Evolutionary conservation across 306 rosid genomes (phyloP).

Genomic region (Astragalus glycyphyllos): DNA sequence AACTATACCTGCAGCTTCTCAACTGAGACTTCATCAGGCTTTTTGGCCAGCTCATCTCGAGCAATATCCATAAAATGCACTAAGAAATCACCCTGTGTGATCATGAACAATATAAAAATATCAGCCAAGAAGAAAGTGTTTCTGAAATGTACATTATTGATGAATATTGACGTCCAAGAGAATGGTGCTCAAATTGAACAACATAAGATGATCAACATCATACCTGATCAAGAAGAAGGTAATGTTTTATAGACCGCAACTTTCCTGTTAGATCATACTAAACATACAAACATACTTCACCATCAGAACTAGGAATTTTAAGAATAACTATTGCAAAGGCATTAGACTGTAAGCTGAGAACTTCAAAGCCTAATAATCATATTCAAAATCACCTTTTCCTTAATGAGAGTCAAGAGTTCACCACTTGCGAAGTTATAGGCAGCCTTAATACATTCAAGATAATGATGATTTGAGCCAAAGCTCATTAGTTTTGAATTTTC

Average conservation of each 20-base stretch:
- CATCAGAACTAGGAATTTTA: constrained; percentile 42
- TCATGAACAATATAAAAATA: constrained; percentile 29
- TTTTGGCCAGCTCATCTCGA: constrained; percentile 84
- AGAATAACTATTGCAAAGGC: constrained; percentile 29
- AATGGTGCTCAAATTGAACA: constrained; percentile 33
- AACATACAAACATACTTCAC: constrained; percentile 38
- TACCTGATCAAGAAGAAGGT: constrained; percentile 99
- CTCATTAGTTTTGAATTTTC: constrained; percentile 83
- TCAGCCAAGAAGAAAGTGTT: constrained; percentile 20
- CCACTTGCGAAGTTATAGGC: constrained; percentile 93
- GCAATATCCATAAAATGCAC: constrained; percentile 99
- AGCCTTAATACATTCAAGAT: constrained; percentile 93
- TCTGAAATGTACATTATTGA: constrained; percentile 11
- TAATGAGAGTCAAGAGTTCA: constrained; percentile 90
- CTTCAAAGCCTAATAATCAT: constrained; percentile 19
- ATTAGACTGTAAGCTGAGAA: constrained; percentile 29
- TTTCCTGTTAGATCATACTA: constrained; percentile 92
- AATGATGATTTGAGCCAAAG: constrained; percentile 89
- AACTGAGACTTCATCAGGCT: constrained; percentile 92
- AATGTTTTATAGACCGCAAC: constrained; percentile 91
- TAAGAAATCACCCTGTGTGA: constrained; percentile 91
- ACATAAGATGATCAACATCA: constrained; percentile 30
- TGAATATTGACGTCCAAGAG: constrained; percentile 31
- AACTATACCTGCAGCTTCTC: constrained; percentile 92
- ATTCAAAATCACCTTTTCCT: constrained; percentile 76